Evolutionary conservation across 83 land plant genomes (phyloP).

Genomic region (Isoetes engelmannii): DNA sequence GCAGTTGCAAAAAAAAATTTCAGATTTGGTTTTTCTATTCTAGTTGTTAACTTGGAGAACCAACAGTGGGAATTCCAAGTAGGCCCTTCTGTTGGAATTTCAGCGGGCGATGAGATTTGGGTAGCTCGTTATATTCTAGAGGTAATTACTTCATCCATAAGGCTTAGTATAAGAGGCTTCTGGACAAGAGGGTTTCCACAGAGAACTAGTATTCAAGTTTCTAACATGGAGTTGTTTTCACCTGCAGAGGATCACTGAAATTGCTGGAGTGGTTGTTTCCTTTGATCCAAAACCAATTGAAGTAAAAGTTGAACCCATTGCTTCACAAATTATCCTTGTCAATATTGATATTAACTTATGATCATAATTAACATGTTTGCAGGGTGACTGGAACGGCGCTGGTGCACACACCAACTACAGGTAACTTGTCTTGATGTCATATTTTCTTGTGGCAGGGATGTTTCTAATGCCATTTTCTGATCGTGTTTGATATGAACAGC

Average conservation of each 20-base stretch:
- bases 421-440: conserved; percentile 13
- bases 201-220: neutral
- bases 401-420: conserved; percentile 63
- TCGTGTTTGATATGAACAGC: conserved; percentile 19
- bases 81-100: conserved; percentile 53
- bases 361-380: neutral
- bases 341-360: conserved; percentile 1
- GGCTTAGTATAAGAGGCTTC: neutral
- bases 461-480: neutral
- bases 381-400: conserved; percentile 78
- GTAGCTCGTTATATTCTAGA: conserved; percentile 50
- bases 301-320: conserved; percentile 17
- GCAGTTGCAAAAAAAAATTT: neutral
- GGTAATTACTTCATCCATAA: conserved; percentile 21
- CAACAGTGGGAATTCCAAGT: conserved; percentile 67
- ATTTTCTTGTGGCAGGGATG: neutral
- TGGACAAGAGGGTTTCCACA: neutral
- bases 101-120: conserved; percentile 58
- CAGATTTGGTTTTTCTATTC: neutral
- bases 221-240: neutral
- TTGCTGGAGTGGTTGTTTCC: conserved; percentile 51
- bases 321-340: neutral
- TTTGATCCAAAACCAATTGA: conserved; percentile 57
- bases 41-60: neutral
- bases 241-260: conserved; percentile 59